A percentile compares a stretch with the other conserved stretches of the same genome.
These are phyloP conservation scores for Pseudisothecium myosuroides DNA, from an alignment of 225 moss, liverwort and hornwort species.

Conservation along the genomic window DNA sequence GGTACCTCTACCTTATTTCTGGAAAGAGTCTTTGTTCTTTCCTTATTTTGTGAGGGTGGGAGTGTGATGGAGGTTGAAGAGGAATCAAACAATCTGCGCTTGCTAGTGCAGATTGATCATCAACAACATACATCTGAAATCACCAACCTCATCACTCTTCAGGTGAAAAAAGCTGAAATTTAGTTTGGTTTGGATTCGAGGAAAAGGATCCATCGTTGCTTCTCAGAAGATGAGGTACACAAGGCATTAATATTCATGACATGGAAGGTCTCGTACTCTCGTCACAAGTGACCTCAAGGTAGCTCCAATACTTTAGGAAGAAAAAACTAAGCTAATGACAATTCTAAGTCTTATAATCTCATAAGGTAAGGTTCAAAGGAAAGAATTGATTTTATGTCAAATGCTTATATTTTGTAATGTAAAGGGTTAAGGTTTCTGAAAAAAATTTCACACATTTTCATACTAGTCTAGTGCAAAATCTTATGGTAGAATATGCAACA, in stretches of 20 bases:
- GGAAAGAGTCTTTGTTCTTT: no score
- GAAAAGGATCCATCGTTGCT: neutral
- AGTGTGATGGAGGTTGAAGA: no score
- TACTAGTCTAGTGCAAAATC: neutral
- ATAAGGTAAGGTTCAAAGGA: neutral
- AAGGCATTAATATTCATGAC: neutral
- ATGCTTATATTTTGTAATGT: neutral
- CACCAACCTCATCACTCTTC: neutral
- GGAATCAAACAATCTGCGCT: neutral
- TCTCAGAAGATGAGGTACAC: neutral
- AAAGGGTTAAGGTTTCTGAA: neutral
- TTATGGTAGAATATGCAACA: neutral
- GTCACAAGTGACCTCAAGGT: neutral
- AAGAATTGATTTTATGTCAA: neutral
- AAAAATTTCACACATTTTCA: neutral
- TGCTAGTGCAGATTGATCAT: neutral
- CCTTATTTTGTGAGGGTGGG: neutral
- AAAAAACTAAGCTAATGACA: no score
- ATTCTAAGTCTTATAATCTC: neutral
- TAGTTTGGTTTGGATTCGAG: neutral
- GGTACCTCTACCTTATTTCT: no score
- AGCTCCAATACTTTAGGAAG: neutral
- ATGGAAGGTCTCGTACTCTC: no score
- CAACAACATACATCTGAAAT: neutral
- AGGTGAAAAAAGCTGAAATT: neutral